phyloP scores from a whole-genome alignment of 2,329 filamentous ascomycete species.

The Xylariaceae sp. region DNA sequence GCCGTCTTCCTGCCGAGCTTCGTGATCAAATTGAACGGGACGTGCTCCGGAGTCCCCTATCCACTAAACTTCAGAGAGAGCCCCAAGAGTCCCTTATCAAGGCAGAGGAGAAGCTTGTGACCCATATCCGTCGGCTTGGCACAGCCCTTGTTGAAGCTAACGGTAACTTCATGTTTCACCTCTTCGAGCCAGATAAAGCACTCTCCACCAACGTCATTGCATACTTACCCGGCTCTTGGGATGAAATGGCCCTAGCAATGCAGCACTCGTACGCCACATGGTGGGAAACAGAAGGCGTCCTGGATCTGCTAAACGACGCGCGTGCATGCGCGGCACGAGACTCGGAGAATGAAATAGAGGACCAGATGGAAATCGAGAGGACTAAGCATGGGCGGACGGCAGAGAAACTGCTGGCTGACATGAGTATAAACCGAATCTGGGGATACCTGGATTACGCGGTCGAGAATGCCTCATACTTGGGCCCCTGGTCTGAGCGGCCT shows the following conservation, averaged over 20 bases:
- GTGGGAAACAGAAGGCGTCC: slow-evolving; percentile 32
- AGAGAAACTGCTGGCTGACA: slow-evolving; percentile 13
- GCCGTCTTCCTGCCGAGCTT: slow-evolving; percentile 30
- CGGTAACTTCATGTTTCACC: slow-evolving; percentile 19
- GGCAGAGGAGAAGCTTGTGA: slow-evolving; percentile 20
- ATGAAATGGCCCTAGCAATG: slow-evolving; percentile 27
- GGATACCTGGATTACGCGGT: slow-evolving; percentile 29
- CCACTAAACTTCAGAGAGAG: slow-evolving; percentile 21
- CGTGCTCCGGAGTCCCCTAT: slow-evolving; percentile 35
- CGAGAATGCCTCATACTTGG: slow-evolving; percentile 30
- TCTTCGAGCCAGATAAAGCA: slow-evolving; percentile 27
- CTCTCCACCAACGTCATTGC: neutral
- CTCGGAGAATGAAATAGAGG: slow-evolving; percentile 4
- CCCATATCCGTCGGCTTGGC: slow-evolving; percentile 9
- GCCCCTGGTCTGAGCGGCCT: slow-evolving; percentile 23
- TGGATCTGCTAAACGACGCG: slow-evolving; percentile 31
- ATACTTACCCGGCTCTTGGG: slow-evolving; percentile 21
- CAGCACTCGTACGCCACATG: slow-evolving; percentile 31
- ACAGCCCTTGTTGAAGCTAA: slow-evolving; percentile 6
- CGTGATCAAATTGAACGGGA: slow-evolving; percentile 27
- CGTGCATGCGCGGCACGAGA: slow-evolving; percentile 20
- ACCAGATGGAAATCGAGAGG: neutral
- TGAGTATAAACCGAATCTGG: slow-evolving; percentile 27
- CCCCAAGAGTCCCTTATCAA: slow-evolving; percentile 4
- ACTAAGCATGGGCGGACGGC: slow-evolving; percentile 7